A percentile compares a stretch with the other conserved stretches of the same genome.
phyloP scores from a whole-genome alignment of 2,329 filamentous ascomycete genomes.

The Falciphora oryzae region DNA sequence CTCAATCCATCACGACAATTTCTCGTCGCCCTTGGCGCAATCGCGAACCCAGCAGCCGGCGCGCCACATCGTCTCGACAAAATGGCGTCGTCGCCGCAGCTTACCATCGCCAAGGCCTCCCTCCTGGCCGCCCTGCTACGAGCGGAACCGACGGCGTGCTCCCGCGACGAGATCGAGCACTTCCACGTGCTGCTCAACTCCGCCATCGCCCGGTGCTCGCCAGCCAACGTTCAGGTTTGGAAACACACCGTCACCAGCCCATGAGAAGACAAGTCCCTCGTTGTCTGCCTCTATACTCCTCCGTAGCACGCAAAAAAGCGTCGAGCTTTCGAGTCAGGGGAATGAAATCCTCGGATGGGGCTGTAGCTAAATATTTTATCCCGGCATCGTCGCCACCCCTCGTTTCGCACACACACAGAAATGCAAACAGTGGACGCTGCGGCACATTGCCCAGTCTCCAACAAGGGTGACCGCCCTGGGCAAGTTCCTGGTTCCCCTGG shows the following conservation, averaged over 20 bases:
- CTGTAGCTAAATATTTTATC: slow-evolving; percentile 29
- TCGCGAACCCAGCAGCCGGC: slow-evolving; percentile 2
- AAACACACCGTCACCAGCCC: slow-evolving; percentile 24
- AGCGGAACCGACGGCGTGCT: slow-evolving; percentile 63
- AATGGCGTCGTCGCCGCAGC: slow-evolving; percentile 60
- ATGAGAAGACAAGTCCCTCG: slow-evolving; percentile 1
- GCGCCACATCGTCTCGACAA: slow-evolving; percentile 8
- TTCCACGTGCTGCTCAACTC: slow-evolving; percentile 63
- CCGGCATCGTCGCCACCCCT: slow-evolving; percentile 17
- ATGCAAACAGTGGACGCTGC: slow-evolving; percentile 81
- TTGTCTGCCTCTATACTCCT: slow-evolving; percentile 17
- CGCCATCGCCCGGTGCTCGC: slow-evolving; percentile 65
- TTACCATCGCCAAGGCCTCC: slow-evolving; percentile 75
- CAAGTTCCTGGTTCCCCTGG: slow-evolving; percentile 68
- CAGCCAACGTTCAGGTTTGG: slow-evolving; percentile 85
- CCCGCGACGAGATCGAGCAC: slow-evolving; percentile 62
- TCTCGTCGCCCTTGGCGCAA: no score
- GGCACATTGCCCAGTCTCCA: slow-evolving; percentile 62
- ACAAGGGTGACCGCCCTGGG: slow-evolving; percentile 61
- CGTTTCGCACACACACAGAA: slow-evolving; percentile 50
- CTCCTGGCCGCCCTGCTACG: slow-evolving; percentile 68
- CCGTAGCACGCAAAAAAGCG: slow-evolving; percentile 9
- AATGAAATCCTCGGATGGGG: neutral
- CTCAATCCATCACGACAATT: neutral
- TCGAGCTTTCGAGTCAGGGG: slow-evolving; percentile 4